phyloP scores from a whole-genome alignment of 139 green algal species.

The Closterium sp. region DNA sequence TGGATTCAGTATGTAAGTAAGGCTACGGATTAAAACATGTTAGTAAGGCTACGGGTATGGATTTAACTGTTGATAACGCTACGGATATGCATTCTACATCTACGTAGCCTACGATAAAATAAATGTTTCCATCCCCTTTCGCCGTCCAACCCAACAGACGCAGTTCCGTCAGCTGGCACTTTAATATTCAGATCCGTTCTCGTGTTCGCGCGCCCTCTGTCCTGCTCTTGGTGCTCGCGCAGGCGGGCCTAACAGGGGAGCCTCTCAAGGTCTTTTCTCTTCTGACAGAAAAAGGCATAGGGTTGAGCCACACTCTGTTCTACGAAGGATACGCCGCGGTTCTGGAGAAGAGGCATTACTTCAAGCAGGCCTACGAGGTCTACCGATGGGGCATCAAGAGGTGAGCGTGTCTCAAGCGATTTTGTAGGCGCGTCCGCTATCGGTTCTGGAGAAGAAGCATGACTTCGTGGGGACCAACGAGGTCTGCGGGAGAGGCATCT shows the following conservation, averaged over 20 bases:
- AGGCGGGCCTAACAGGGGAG: constrained; percentile 70
- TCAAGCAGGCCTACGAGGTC: constrained; percentile 65
- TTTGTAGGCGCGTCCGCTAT: not conserved
- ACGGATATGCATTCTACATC: too few relatives aligned
- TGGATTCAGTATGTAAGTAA: too few relatives aligned
- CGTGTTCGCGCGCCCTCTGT: not conserved
- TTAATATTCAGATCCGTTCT: not conserved
- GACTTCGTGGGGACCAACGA: too few relatives aligned
- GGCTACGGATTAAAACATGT: too few relatives aligned
- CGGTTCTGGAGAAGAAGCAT: too few relatives aligned
- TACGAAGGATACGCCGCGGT: constrained; percentile 85
- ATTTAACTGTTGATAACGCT: too few relatives aligned
- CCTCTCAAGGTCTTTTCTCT: constrained; percentile 85
- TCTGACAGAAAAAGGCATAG: constrained; percentile 74
- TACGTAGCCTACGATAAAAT: too few relatives aligned
- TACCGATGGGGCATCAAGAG: constrained; percentile 72
- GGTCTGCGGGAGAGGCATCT: too few relatives aligned
- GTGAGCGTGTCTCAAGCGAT: constrained; percentile 3
- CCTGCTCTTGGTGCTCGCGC: not conserved
- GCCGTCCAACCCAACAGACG: constrained; percentile 20
- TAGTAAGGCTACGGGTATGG: too few relatives aligned
- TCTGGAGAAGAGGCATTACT: constrained; percentile 76
- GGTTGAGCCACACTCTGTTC: constrained; percentile 76
- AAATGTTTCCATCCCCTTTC: too few relatives aligned
- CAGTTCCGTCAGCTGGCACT: not conserved